phyloP scores from a whole-genome alignment of 108 stramenopile species.

The Fistulifera pelliculosa region DNA sequence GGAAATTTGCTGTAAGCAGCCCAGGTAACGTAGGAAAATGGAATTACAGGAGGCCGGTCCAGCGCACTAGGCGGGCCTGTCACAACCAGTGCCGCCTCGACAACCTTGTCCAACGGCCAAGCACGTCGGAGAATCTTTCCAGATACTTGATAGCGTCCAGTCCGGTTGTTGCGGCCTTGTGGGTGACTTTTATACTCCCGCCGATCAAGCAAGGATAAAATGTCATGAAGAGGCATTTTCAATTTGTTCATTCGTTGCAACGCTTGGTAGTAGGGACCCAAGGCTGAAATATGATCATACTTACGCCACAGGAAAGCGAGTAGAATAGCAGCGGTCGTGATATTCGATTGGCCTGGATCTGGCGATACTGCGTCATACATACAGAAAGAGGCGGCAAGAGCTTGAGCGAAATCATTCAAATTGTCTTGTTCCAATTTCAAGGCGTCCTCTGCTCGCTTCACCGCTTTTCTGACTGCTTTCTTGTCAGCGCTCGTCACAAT shows the following conservation, averaged over 20 bases:
- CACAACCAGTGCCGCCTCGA: neutral
- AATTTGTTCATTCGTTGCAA: conserved; percentile 1
- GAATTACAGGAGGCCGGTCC: conserved; percentile 3
- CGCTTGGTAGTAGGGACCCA: neutral
- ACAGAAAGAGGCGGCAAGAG: neutral
- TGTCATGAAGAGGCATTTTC: neutral
- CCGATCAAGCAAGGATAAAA: neutral
- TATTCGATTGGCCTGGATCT: neutral
- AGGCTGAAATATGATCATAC: conserved; percentile 2
- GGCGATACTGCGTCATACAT: neutral
- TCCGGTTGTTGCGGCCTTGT: too few species aligned
- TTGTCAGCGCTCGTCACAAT: conserved; percentile 7
- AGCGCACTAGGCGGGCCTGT: neutral
- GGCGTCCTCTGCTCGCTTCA: conserved; percentile 5
- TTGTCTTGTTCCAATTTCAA: neutral
- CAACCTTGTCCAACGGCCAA: conserved; percentile 1
- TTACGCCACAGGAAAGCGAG: conserved; percentile 7
- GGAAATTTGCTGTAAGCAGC: conserved; percentile 14
- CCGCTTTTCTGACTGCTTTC: conserved; percentile 1
- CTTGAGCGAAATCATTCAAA: neutral
- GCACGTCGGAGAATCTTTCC: too few species aligned
- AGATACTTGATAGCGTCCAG: too few species aligned
- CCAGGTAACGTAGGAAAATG: conserved; percentile 11
- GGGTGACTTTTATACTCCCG: too few species aligned
- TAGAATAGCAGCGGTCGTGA: conserved; percentile 3